These are phyloP conservation scores for Ustilago curta DNA, from an alignment of 1,284 basidiomycete species.

Conservation along the genomic window DNA sequence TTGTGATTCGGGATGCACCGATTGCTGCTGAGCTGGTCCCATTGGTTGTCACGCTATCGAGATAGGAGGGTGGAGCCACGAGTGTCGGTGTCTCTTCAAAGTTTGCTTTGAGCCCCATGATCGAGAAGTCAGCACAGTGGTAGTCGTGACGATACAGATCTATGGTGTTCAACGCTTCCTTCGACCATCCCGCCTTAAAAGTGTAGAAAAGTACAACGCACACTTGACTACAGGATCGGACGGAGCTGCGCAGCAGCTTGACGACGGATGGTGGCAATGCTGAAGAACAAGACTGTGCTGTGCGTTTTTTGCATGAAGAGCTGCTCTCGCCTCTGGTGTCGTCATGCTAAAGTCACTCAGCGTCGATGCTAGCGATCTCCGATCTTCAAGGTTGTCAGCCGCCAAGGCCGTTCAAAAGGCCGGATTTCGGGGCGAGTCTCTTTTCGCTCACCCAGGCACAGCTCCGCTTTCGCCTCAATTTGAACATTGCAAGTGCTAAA, in stretches of 20 bases:
- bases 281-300: neutral
- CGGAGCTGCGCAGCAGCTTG: neutral
- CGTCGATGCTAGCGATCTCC: neutral
- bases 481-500: conserved; percentile 7
- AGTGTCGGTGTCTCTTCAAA: conserved; percentile 39
- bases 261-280: neutral
- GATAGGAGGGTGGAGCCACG: conserved; percentile 36
- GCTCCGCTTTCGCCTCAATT: neutral
- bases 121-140: neutral
- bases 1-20: neutral
- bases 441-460: neutral
- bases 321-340: neutral
- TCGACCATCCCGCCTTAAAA: too few species aligned
- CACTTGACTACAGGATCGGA: neutral
- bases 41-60: conserved; percentile 25
- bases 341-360: neutral
- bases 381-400: neutral
- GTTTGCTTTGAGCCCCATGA: conserved; percentile 37
- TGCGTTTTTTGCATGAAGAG: neutral
- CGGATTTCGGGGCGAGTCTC: too few species aligned
- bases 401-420: too few species aligned
- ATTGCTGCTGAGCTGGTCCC: neutral
- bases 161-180: too few species aligned
- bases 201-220: neutral
- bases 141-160: too few species aligned